Evolutionary conservation across 2,329 filamentous ascomycete genomes (phyloP), one percentile per base, ranked within the genome.

Genomic region (Eutypella sp.): DNA sequence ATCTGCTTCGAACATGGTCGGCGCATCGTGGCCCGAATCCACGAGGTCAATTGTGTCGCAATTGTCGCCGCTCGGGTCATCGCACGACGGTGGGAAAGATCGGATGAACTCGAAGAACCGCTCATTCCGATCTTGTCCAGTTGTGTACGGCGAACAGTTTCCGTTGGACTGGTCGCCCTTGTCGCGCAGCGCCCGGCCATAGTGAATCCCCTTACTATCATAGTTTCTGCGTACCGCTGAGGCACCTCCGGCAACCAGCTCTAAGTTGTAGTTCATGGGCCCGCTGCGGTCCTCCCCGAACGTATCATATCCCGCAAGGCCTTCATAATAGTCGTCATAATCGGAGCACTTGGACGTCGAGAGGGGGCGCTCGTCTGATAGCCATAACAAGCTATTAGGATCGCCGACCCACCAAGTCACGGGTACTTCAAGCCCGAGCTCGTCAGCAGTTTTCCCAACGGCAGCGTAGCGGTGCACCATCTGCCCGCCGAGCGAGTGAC

Each of bases 331-430:
- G 33, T 51, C 31, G 19, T 51, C 41, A 27, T 38, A 51, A 13
- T 18, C 36, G 3, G 46, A 11, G 39, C 48, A 51, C 15, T 40
- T 41, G 3, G 22, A 27, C 10, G 43, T 46, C 7, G 40, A 36
- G 8, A 48, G 33, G 4, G 48, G 48, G 1, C 48, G 46, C 9
- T 29, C 25, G 4, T 22, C 16, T 8, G 40, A 37, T 3, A 51
- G 39, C 48, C 48, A 48, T 10, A 48, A 16, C 9, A 44, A 18
- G 34, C 42, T 44, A 41, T 48, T 51, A 6, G 48, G 48, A n/a
- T 47, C 41, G n/a, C 48, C 46, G 13, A 51, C 44, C 40, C 43
- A 51, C 40, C 48, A 51, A 20, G 24, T 46, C 7, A 51, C 40
- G 6, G 42, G 46, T 2, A 40, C 42, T 4, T 40, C 25, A 13